Percentiles rank a stretch among this genome's conserved stretches.
Conservation (phyloP, 1,139 yeast species). For the Magnusiomyces suaveolens region DNA sequence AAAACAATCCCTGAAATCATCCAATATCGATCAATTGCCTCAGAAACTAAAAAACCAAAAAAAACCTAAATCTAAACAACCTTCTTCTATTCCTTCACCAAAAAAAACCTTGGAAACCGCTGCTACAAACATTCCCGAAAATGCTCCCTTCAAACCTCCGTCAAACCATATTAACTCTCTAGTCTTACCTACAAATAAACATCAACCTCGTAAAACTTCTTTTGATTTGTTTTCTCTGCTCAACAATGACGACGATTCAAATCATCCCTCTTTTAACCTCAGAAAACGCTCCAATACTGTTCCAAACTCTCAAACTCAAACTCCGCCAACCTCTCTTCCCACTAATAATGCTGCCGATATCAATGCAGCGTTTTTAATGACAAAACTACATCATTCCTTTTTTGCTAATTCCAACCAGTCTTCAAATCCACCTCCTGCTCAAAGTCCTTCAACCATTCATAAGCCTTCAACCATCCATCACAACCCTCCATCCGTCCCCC, state of each 20-base stretch:
- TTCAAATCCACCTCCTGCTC: slow-evolving; percentile 4
- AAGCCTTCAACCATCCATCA: slow-evolving; percentile 2
- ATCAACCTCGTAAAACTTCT: not conserved
- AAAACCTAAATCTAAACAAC: not conserved
- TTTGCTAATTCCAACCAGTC: not conserved
- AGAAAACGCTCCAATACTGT: not conserved
- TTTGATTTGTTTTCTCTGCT: not conserved
- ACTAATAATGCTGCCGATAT: slow-evolving; percentile 14
- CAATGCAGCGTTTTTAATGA: slow-evolving; percentile 26
- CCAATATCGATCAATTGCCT: not conserved
- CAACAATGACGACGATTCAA: not conserved
- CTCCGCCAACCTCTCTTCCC: not conserved
- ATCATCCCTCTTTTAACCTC: not conserved
- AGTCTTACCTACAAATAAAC: not conserved
- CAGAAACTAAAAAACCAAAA: not conserved
- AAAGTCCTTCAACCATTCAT: not conserved
- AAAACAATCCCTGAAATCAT: not conserved
- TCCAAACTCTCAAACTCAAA: not conserved
- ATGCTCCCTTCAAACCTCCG: not conserved
- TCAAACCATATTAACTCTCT: not conserved
- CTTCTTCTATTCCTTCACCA: not conserved
- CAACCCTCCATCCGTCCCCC: slow-evolving; percentile 17
- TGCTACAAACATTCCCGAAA: too few relatives aligned
- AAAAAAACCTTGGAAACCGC: not conserved
- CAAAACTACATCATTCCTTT: slow-evolving; percentile 23